Evolutionary conservation across 345 rosid genomes (phyloP), one percentile per base, ranked within the genome.

Genomic region (Xanthoceras sorbifolium): DNA sequence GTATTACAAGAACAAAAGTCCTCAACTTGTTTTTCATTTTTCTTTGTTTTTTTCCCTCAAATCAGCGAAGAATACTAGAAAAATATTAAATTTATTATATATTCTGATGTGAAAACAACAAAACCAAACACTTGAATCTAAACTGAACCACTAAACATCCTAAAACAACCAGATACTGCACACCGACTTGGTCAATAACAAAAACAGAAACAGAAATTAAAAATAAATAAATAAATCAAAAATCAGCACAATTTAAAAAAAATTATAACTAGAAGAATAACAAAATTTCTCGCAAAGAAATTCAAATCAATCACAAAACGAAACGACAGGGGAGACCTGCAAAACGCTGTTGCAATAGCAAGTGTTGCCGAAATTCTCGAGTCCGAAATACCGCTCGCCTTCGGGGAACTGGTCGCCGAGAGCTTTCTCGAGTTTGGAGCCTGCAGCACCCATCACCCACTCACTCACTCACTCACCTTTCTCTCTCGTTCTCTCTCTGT

Each of bases 331-430:
- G 9, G 12, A 26, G 63, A 96, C 99, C 99, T 96, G 99, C 80
- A 93, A 87, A 71, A 94, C 98, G 90, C 97, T 93, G 84, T 96
- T 96, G 75, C 99, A 96, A 85, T 96, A 96, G 77, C 98, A 96
- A 77, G 99, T 96, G 80, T 96, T 96, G 80, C 99, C 99, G 82
- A 93, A 96, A 84, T 96, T 96, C 90, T 96, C 99, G 74, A 96
- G 94, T 66, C 99, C 99, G 66, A 96, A 96, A 85, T 93, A 96
- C 22, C 98, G 94, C 80, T 96, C 98, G 67, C 99, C 99, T 87
- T 96, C 99, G 12, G 99, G 99, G 81, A 96, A 96, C 86, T 92
- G 97, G 85, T 96, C 99, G 82, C 99, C 98, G 48, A 96, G 89
- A 80, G 99, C 99, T 84, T 96, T 96, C 94, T 96, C 99, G 79